Base-by-base conservation (phyloP, 169 alveolate species). In the Plasmodium gonderi region DNA sequence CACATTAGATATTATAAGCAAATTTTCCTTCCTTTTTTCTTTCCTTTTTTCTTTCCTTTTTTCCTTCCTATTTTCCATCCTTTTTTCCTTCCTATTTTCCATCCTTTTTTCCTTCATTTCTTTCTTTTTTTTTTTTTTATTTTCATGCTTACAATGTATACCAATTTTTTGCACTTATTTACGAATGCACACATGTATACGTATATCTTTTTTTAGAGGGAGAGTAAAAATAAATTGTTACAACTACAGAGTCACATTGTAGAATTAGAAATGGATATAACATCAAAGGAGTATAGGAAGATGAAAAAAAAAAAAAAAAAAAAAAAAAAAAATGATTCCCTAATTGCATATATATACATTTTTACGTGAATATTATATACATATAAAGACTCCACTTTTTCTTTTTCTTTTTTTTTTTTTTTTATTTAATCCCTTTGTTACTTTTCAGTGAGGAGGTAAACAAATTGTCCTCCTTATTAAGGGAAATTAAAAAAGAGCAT, bases 211-310 rank as follows among this genome's bases (percentile, higher is more conserved):
- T 5, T 29, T 14, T 14, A 82, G 91, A 82, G 91, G 60, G 51
- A 45, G 31, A 44, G 38, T 38, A 82, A 68, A 82, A 82, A 82
- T 69, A 72, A 44, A 47, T 45, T 82, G 81, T 31, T 82, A 3
- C 54, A 82, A 44, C 81, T 82, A 5, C 68, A 82, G 45, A 69
- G 91, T 26, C 74, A 40, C 3, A 82, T 68, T 26, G 81, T 42
- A 69, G 91, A 82, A 60, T 40, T 68, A 45, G 91, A 69, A 17
- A 4, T 82, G 20, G 81, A 82, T 49, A 69, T 82, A 49, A 26
- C 74, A 9, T 11, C 91, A 38, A 82, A 82, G 60, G 81, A 82
- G 91, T 82, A 82, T n/a, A n/a, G n/a, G n/a, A n/a, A n/a, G n/a
- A n/a, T n/a, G n/a, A n/a, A n/a, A n/a, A n/a, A n/a, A n/a, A n/a